Conservation (phyloP, 2,329 filamentous ascomycete species). For the Exophiala mesophila region DNA sequence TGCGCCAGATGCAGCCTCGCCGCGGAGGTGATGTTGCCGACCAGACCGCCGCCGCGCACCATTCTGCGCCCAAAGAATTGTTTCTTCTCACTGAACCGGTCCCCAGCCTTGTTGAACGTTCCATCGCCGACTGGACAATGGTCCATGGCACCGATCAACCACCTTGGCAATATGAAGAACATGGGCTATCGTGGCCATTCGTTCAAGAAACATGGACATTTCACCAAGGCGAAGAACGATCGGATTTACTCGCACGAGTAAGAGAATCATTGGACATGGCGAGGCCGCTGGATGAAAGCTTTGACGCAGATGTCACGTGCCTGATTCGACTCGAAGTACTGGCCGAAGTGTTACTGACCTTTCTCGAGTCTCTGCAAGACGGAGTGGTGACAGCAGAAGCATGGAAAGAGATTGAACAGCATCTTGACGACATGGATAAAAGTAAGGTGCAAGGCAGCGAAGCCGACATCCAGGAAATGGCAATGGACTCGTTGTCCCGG, state of each 20-base stretch:
- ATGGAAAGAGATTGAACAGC: conserved; percentile 51
- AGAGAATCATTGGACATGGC: conserved; percentile 71
- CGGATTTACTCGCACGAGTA: conserved; percentile 40
- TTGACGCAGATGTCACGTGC: conserved; percentile 59
- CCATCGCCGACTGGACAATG: conserved; percentile 61
- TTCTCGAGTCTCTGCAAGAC: conserved; percentile 70
- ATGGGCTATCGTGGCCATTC: conserved; percentile 55
- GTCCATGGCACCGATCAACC: conserved; percentile 40
- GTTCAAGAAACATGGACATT: conserved; percentile 46
- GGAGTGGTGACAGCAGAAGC: conserved; percentile 68
- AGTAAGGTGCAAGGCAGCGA: conserved; percentile 39
- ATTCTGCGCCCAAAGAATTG: conserved; percentile 81
- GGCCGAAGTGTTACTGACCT: conserved; percentile 65
- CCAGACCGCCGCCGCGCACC: conserved; percentile 37
- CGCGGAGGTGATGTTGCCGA: conserved; percentile 31
- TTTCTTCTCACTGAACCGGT: conserved; percentile 84
- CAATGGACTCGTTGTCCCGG: conserved; percentile 69
- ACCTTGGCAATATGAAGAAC: conserved; percentile 50
- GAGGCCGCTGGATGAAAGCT: conserved; percentile 53
- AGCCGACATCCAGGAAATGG: conserved; percentile 55
- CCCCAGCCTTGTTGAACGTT: conserved; percentile 54
- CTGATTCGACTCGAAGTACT: conserved; percentile 70
- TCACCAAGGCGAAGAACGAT: conserved; percentile 37
- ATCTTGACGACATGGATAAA: conserved; percentile 34
- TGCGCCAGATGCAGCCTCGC: conserved; percentile 61